phyloP scores from a whole-genome alignment of 2,329 filamentous ascomycete species.

The Teratosphaeria gauchensis region DNA sequence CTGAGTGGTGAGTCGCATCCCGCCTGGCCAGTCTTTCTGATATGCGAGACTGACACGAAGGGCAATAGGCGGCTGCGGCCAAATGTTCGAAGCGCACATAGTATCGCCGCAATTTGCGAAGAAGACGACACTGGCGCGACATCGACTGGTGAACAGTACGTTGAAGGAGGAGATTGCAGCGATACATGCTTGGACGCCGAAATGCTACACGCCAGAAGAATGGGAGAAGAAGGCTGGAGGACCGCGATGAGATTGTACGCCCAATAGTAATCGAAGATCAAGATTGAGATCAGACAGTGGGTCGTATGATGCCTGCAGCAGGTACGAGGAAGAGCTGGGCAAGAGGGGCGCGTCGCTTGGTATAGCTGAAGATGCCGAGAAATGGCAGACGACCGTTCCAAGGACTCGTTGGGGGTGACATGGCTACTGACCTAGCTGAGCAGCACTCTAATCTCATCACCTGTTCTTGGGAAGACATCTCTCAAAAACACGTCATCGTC shows the following conservation, averaged over 20 bases:
- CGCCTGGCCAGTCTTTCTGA: neutral
- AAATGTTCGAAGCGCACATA: slow-evolving; percentile 61
- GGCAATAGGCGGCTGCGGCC: slow-evolving; percentile 54
- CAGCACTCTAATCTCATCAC: slow-evolving; percentile 54
- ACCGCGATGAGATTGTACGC: neutral
- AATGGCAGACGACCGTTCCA: neutral
- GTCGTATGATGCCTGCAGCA: neutral
- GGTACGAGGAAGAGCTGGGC: neutral
- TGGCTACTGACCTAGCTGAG: slow-evolving; percentile 39
- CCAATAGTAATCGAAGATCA: neutral
- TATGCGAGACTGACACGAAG: too few species aligned
- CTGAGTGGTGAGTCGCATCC: slow-evolving; percentile 61
- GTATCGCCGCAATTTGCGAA: slow-evolving; percentile 45
- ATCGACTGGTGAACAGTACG: slow-evolving; percentile 74
- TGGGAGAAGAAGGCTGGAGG: slow-evolving; percentile 58
- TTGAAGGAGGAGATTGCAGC: slow-evolving; percentile 80
- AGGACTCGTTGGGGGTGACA: neutral
- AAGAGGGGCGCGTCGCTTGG: neutral
- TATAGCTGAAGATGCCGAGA: neutral
- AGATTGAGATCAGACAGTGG: too few species aligned
- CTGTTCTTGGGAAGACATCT: slow-evolving; percentile 53
- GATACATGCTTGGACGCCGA: slow-evolving; percentile 92
- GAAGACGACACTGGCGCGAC: slow-evolving; percentile 65
- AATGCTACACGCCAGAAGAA: slow-evolving; percentile 85
- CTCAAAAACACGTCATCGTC: slow-evolving; percentile 36